Evolutionary conservation across 2,329 filamentous ascomycete genomes (phyloP).

Genomic region (Aureobasidium sp.): DNA sequence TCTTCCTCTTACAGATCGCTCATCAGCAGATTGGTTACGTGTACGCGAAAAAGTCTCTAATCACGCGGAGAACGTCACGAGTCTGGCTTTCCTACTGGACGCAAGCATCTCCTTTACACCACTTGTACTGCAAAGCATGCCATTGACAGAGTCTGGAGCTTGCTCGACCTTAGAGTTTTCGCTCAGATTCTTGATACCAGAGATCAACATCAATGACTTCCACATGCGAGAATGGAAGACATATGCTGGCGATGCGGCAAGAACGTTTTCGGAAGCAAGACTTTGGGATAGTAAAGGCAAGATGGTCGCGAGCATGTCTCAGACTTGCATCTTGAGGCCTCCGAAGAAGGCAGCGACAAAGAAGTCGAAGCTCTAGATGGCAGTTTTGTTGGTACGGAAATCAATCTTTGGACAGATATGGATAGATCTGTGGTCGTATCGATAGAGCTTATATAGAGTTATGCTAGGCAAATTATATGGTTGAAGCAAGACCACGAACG

Average conservation of each 20-base stretch:
- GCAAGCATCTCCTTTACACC: slow-evolving; percentile 40
- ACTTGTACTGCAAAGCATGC: slow-evolving; percentile 37
- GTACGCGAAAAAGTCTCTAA: slow-evolving; percentile 21
- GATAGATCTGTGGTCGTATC: no score
- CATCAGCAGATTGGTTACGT: slow-evolving; percentile 40
- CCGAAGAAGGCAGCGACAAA: neutral
- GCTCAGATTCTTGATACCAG: slow-evolving; percentile 37
- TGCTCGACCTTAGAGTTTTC: slow-evolving; percentile 47
- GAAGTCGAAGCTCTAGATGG: neutral
- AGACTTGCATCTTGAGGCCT: slow-evolving; percentile 37
- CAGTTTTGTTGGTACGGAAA: no score
- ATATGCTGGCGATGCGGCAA: slow-evolving; percentile 33
- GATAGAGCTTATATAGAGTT: no score
- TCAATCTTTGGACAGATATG: no score
- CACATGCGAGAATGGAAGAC: slow-evolving; percentile 38
- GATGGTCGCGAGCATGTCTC: slow-evolving; percentile 43
- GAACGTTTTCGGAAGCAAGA: slow-evolving; percentile 40
- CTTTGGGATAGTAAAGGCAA: slow-evolving; percentile 41
- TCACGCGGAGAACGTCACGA: slow-evolving; percentile 31
- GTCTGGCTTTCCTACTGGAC: slow-evolving; percentile 41
- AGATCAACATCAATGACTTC: slow-evolving; percentile 38
- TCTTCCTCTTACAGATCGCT: slow-evolving; percentile 33
- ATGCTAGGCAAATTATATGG: no score
- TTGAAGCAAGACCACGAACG: no score
- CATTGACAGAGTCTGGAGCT: slow-evolving; percentile 39